A percentile compares a stretch with the other conserved stretches of the same genome.
These are phyloP conservation scores for Ustilago vetiveriae DNA, from an alignment of 1,284 basidiomycete genomes.

Conservation along the genomic window DNA sequence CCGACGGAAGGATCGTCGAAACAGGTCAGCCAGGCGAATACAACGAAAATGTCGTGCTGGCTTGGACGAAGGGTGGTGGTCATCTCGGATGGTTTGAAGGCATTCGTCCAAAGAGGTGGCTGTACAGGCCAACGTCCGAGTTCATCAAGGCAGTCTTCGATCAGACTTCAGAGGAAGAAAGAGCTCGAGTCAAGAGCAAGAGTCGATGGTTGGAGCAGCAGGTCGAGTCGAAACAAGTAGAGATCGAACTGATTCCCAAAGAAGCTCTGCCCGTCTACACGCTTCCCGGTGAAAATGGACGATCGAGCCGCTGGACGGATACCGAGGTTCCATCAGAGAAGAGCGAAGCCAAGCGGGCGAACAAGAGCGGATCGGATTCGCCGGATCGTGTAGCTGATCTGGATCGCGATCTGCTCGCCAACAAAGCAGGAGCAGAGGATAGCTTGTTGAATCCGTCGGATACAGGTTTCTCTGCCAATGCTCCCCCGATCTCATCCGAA, in stretches of 20 bases:
- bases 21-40: slow-evolving; percentile 69
- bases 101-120: slow-evolving; percentile 52
- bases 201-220: slow-evolving; percentile 36
- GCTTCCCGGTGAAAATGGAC: slow-evolving; percentile 33
- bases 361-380: slow-evolving; percentile 7
- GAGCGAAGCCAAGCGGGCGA: not conserved
- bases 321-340: not conserved
- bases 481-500: slow-evolving; percentile 6
- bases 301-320: slow-evolving; percentile 31
- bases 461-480: slow-evolving; percentile 31
- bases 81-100: slow-evolving; percentile 94
- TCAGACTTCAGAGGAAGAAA: slow-evolving; percentile 23
- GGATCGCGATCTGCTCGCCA: slow-evolving; percentile 15
- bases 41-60: slow-evolving; percentile 77
- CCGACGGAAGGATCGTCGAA: slow-evolving; percentile 41
- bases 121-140: slow-evolving; percentile 54
- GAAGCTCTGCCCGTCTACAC: slow-evolving; percentile 47
- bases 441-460: slow-evolving; percentile 30
- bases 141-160: slow-evolving; percentile 53
- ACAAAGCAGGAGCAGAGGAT: slow-evolving; percentile 21
- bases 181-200: slow-evolving; percentile 5
- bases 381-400: slow-evolving; percentile 15
- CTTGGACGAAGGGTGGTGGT: slow-evolving; percentile 81
- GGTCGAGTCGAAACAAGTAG: slow-evolving; percentile 29
- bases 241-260: slow-evolving; percentile 49